These are phyloP conservation scores for Solanum sejunctum DNA, from an alignment of 257 asterid species.

Conservation along the genomic window DNA sequence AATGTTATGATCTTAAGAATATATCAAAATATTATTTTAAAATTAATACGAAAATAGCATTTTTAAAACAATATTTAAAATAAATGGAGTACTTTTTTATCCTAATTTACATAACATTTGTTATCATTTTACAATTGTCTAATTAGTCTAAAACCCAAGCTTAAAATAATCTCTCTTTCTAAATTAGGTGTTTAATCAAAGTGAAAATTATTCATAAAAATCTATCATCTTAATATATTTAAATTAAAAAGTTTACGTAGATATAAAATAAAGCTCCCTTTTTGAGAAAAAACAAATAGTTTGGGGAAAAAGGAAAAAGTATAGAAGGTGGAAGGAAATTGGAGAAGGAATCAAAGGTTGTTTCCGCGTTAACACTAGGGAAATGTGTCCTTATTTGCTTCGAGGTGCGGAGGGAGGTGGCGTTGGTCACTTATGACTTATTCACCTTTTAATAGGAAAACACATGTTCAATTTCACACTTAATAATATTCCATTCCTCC, in stretches of 20 bases:
- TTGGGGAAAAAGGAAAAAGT: background rate
- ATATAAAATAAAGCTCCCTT: background rate
- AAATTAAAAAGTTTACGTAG: background rate
- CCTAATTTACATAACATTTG: too few relatives aligned
- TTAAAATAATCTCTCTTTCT: background rate
- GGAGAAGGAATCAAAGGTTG: background rate
- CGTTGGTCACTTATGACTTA: background rate
- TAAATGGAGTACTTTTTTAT: too few relatives aligned
- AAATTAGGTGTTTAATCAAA: background rate
- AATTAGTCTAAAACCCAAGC: background rate
- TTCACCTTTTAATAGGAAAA: background rate
- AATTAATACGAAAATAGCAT: too few relatives aligned
- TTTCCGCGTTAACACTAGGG: background rate
- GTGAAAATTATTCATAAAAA: background rate
- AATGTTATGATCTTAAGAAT: too few relatives aligned
- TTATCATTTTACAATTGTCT: background rate
- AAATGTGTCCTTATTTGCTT: background rate
- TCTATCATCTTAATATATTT: background rate
- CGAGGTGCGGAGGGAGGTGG: background rate
- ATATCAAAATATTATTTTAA: too few relatives aligned
- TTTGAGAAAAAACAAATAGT: background rate
- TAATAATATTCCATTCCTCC: too few relatives aligned
- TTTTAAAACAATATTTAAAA: too few relatives aligned
- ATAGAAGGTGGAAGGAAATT: slow-evolving; percentile 7
- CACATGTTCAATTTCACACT: background rate